phyloP scores from a whole-genome alignment of 768 basidiomycete genomes.

The Holtermannia corniformis region DNA sequence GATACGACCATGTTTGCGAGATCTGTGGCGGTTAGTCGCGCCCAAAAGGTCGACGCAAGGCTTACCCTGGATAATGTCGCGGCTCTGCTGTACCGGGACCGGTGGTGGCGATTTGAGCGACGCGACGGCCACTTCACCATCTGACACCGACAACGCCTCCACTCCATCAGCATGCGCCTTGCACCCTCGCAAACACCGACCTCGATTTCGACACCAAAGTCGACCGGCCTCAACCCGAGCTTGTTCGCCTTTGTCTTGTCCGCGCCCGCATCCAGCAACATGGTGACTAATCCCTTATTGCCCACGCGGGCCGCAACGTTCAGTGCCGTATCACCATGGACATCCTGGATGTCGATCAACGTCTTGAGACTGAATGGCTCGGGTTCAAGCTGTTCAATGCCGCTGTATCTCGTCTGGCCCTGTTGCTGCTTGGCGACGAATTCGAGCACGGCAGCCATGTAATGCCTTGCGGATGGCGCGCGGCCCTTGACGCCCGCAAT shows the following conservation, averaged over 20 bases:
- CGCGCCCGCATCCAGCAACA: conserved; percentile 83
- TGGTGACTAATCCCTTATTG: conserved; percentile 73
- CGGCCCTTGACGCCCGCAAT: conserved; percentile 87
- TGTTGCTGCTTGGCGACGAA: conserved; percentile 54
- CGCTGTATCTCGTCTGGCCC: conserved; percentile 47
- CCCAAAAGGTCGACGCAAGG: not conserved
- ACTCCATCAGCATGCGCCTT: not conserved
- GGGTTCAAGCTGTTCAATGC: conserved; percentile 47
- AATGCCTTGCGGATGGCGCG: conserved; percentile 72
- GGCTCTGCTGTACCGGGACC: conserved; percentile 69
- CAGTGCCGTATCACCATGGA: conserved; percentile 89
- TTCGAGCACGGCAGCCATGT: conserved; percentile 78
- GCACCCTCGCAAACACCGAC: conserved; percentile 47
- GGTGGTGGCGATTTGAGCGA: conserved; percentile 64
- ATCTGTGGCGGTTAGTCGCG: conserved; percentile 46
- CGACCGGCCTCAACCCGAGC: conserved; percentile 80
- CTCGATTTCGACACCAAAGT: conserved; percentile 90
- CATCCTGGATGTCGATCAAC: conserved; percentile 82
- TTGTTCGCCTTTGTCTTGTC: conserved; percentile 84
- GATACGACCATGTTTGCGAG: conserved; percentile 75
- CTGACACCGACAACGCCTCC: conserved; percentile 21
- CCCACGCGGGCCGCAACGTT: conserved; percentile 93
- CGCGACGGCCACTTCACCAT: conserved; percentile 67
- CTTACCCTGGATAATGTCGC: conserved; percentile 49
- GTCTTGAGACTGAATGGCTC: conserved; percentile 38